Base-by-base conservation (phyloP, 1,284 basidiomycete species). In the Mycosarcoma maydis region DNA sequence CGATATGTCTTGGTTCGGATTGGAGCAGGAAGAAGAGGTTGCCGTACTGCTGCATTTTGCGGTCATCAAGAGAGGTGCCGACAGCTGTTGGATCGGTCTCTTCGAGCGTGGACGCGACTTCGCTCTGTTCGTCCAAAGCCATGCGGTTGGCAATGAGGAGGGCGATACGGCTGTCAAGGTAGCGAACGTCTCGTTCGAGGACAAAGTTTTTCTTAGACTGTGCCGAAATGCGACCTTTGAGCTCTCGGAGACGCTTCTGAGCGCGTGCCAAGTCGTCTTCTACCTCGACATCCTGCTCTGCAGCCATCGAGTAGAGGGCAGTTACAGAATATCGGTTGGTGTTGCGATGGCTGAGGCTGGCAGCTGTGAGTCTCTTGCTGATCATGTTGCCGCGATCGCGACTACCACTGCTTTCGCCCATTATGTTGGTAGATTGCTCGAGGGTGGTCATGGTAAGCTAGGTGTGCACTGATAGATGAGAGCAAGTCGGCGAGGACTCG, bases 131-230 rank as follows among this genome's bases (percentile, higher is more conserved):
- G 77, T 96, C 94, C 59, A 92, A 87, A 29, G 94, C 94, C 91
- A 97, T 98, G 65, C 94, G 87, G 82, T 99, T 98, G 84, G 97
- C 94, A 78, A 99, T 99, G 71, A 99, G 87, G 39, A 99, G 86
- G 7, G 94, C 96, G 81, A 99, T 99, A 50, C 96, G 89, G 41
- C 92, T 92, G 85, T 99, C 96, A 49, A 99, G 89, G 83, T 98
- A 98, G 44, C 96, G 90, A 33, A 98, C 96, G 83, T 99, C 96
- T 42, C 95, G 88, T 83, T 98, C 95, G 26, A 98, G 87, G 24
- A 98, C 93, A 81, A 98, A 98, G 85, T 98, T 99, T 87, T 95
- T 97, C 87, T 99, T 98, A 50, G 92, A 95, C 84, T 98, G 96
- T 0, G 92, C 90, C 20, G 94, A 98, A 72, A 99, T 99, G 77